Conservation (phyloP, 495 filamentous ascomycete genomes). For the Letharia lupina region DNA sequence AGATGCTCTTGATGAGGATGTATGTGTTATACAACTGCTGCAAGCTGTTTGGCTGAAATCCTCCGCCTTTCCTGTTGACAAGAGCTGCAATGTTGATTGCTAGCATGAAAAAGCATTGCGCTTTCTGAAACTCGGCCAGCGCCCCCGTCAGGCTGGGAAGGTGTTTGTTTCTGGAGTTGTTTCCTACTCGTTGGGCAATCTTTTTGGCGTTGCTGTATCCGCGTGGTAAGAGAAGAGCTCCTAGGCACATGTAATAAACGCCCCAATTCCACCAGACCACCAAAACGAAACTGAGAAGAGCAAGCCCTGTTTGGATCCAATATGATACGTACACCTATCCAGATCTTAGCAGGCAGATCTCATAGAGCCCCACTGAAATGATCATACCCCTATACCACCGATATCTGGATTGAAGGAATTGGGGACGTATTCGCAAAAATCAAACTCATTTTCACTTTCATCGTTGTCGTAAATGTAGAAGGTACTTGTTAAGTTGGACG, state of each 20-base stretch:
- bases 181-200: constrained; percentile 1
- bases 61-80: constrained; percentile 13
- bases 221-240: constrained; percentile 6
- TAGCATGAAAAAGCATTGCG: constrained; percentile 27
- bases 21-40: constrained; percentile 23
- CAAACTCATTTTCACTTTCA: background rate
- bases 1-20: constrained; percentile 18
- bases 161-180: constrained; percentile 8
- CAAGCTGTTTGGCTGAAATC: constrained; percentile 18
- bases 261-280: constrained; percentile 16
- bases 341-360: background rate
- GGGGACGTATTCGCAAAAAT: constrained; percentile 2
- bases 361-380: background rate
- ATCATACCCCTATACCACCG: constrained; percentile 17
- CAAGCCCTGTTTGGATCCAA: constrained; percentile 22
- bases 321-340: constrained; percentile 21
- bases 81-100: constrained; percentile 25
- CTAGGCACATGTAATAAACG: constrained; percentile 7
- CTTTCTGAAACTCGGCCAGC: constrained; percentile 25
- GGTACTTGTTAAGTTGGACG: background rate
- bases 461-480: background rate
- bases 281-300: constrained; percentile 15
- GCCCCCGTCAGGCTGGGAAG: constrained; percentile 14
- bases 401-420: constrained; percentile 10
- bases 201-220: constrained; percentile 7